Conservation (phyloP, 345 rosid species). For the Salix purpurea region DNA sequence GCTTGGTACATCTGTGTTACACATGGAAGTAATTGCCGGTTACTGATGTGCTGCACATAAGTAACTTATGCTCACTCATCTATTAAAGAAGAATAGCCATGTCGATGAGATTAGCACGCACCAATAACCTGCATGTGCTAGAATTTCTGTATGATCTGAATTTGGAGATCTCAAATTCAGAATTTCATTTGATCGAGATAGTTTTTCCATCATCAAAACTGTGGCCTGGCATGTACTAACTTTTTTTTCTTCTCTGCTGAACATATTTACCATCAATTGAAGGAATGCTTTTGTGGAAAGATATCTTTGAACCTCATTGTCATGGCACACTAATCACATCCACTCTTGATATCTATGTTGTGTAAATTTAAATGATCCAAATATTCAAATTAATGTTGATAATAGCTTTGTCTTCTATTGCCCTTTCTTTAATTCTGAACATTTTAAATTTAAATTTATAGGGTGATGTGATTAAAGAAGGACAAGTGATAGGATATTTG, state of each 20-base stretch:
- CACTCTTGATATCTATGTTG: neutral
- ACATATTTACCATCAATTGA: neutral
- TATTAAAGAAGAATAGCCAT: neutral
- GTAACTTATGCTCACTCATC: neutral
- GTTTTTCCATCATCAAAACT: neutral
- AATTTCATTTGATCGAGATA: neutral
- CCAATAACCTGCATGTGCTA: neutral
- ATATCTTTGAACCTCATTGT: neutral
- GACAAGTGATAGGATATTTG: constrained; percentile 81
- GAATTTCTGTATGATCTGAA: neutral
- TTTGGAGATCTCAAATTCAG: neutral
- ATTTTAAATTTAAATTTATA: constrained; percentile 23
- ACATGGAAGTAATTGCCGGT: neutral
- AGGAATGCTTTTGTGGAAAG: neutral
- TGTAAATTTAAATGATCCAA: neutral
- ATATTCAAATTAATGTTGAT: neutral
- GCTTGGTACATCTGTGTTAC: neutral
- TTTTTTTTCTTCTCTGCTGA: neutral
- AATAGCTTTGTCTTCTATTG: neutral
- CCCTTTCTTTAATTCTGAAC: neutral
- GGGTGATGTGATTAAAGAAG: constrained; percentile 85
- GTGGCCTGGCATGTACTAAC: neutral
- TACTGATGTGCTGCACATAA: neutral
- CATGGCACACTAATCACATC: neutral
- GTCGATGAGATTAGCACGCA: neutral